A percentile compares a stretch with the other conserved stretches of the same genome.
These are phyloP conservation scores for Neurospora discreta DNA, from an alignment of 495 filamentous ascomycete species.

Conservation along the genomic window DNA sequence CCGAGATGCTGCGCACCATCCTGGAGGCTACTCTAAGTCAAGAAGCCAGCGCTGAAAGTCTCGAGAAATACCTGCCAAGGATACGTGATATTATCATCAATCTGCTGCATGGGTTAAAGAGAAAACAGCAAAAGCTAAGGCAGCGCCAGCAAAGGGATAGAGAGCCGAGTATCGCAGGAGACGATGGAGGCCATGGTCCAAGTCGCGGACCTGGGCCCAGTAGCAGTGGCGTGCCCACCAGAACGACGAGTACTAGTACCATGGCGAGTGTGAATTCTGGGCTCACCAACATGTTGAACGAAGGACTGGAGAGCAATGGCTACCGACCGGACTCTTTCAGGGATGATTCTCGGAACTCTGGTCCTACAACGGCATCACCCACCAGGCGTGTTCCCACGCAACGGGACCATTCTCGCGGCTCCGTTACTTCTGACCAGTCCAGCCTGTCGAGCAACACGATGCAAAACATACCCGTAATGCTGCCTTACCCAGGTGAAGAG, in stretches of 20 bases:
- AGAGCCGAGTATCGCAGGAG: conserved; percentile 32
- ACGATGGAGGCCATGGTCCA: conserved; percentile 8
- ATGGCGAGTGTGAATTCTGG: conserved; percentile 46
- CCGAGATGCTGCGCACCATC: conserved; percentile 78
- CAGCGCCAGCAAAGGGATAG: conserved; percentile 67
- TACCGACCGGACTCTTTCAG: conserved; percentile 23
- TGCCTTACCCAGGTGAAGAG: conserved; percentile 52
- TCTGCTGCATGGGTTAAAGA: conserved; percentile 86
- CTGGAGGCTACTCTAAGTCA: conserved; percentile 94
- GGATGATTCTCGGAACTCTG: conserved; percentile 14
- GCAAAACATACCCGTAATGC: conserved; percentile 57
- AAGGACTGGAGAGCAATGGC: conserved; percentile 33
- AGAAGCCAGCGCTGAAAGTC: conserved; percentile 82
- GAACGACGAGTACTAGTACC: conserved; percentile 60
- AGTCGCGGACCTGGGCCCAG: neutral
- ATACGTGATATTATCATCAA: conserved; percentile 99
- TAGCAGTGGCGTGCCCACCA: conserved; percentile 18
- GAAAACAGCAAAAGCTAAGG: conserved; percentile 85
- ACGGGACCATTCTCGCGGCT: conserved; percentile 36
- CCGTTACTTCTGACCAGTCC: conserved; percentile 38
- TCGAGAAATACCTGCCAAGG: conserved; percentile 81
- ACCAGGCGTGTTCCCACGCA: conserved; percentile 26
- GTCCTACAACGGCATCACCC: conserved; percentile 25
- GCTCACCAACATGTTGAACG: conserved; percentile 58
- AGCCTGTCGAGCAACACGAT: conserved; percentile 56